A percentile compares a stretch with the other conserved stretches of the same genome.
phyloP scores from a whole-genome alignment of 2,329 filamentous ascomycete genomes.

The Exophiala sideris region DNA sequence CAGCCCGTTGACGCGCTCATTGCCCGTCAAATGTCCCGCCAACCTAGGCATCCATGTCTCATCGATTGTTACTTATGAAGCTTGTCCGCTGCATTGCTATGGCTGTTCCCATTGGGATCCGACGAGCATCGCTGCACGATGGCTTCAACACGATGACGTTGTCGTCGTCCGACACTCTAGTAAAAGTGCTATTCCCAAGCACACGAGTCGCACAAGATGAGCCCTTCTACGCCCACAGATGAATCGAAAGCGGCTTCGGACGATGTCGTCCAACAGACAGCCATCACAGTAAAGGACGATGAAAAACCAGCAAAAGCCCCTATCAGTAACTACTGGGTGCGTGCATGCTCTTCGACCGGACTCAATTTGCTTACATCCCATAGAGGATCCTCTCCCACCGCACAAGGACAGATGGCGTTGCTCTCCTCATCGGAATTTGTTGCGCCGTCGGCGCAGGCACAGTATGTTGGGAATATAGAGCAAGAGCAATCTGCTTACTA shows the following conservation, averaged over 20 bases:
- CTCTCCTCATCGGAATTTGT: constrained; percentile 21
- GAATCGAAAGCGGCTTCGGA: constrained; percentile 5
- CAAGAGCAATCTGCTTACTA: background rate
- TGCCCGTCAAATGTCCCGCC: background rate
- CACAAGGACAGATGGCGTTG: constrained; percentile 17
- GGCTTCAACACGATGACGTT: too few relatives aligned
- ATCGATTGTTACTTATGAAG: background rate
- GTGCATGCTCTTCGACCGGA: background rate
- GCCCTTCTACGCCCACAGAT: background rate
- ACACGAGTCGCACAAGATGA: background rate
- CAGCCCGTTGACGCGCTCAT: too few relatives aligned
- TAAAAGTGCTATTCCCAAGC: background rate
- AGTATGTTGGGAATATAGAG: constrained; percentile 9
- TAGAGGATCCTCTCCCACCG: constrained; percentile 31
- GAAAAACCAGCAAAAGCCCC: constrained; percentile 22
- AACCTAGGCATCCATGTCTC: background rate
- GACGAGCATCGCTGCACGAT: too few relatives aligned
- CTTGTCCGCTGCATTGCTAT: too few relatives aligned
- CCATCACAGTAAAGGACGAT: constrained; percentile 11
- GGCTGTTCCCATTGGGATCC: too few relatives aligned
- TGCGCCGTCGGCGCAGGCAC: constrained; percentile 25
- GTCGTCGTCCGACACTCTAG: background rate
- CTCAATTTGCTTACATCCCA: background rate
- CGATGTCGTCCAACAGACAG: constrained; percentile 6
- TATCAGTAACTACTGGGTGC: constrained; percentile 29